phyloP scores from a whole-genome alignment of 2,329 filamentous ascomycete genomes.

The Mollisia scopiformis region DNA sequence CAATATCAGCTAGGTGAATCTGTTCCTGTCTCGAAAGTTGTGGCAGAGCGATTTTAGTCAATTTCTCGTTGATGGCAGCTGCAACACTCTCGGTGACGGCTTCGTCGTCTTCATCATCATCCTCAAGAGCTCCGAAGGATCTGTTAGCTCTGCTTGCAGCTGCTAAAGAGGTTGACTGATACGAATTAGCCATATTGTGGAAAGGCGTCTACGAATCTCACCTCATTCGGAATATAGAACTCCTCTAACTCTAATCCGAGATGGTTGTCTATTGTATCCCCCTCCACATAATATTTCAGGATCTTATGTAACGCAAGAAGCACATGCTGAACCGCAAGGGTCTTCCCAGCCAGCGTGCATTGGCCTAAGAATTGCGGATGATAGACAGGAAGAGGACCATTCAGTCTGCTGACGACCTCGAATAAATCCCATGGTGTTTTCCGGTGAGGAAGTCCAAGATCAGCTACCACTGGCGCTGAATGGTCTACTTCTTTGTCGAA shows the following conservation, averaged over 20 bases:
- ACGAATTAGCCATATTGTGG: slow-evolving; percentile 14
- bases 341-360: slow-evolving; percentile 82
- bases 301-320: slow-evolving; percentile 73
- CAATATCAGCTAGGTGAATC: slow-evolving; percentile 80
- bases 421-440: slow-evolving; percentile 63
- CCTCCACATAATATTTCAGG: slow-evolving; percentile 82
- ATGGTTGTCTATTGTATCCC: slow-evolving; percentile 79
- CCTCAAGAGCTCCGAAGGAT: slow-evolving; percentile 52
- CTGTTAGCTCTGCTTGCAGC: slow-evolving; percentile 25
- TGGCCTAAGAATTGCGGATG: slow-evolving; percentile 91
- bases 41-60: slow-evolving; percentile 75
- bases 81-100: slow-evolving; percentile 74
- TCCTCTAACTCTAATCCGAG: slow-evolving; percentile 66
- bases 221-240: slow-evolving; percentile 50
- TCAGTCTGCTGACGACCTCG: slow-evolving; percentile 79
- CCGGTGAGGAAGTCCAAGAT: slow-evolving; percentile 29
- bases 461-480: slow-evolving; percentile 38
- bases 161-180: slow-evolving; percentile 23
- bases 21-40: slow-evolving; percentile 85
- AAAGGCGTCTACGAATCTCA: slow-evolving; percentile 19
- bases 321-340: slow-evolving; percentile 69
- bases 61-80: slow-evolving; percentile 70
- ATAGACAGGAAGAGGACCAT: slow-evolving; percentile 85
- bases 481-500: slow-evolving; percentile 76
- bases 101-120: slow-evolving; percentile 59